Evolutionary conservation across 768 basidiomycete species (phyloP), one percentile per base, ranked within the genome.

Genomic region (Peribolospora baueri): DNA sequence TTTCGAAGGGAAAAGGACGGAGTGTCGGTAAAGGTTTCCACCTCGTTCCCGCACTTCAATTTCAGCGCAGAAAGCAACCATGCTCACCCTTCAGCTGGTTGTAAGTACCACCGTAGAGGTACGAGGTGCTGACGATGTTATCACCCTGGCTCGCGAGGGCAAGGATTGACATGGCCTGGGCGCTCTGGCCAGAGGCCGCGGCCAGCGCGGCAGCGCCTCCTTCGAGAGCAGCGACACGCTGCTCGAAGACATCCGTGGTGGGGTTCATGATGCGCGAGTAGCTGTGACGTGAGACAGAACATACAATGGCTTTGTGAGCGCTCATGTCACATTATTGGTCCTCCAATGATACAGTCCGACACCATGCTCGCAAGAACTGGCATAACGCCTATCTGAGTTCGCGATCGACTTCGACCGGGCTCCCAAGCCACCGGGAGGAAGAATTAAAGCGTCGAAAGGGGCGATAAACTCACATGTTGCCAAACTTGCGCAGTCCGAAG

Each of bases 161-260:
- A 1, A 74, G 65, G 57, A 84, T 75, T 2, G 82, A 72, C 65
- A 83, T 69, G 66, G 84, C 81, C 61, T 84, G 82, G 0, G 82
- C 84, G 5, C 80, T 70, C 63, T 83, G 82, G 0, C 83, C 84
- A 3, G 81, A 69, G 4, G 72, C 64, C 0, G 78, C 72, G 3
- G 82, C 82, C 3, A 85, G 73, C 5, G 83, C 83, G 0, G 81
- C 82, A 2, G 70, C 71, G 37, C 84, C 84, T 8, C 81, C 80
- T 65, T 86, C 84, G n/a, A 85, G 72, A 0, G 80, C 80, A 4
- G 81, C 78, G 38, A 84, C 78, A 5, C 83, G 76, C 55, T 78
- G 73, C 65, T 85, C 84, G 59, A 86, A 83, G 1, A 84, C 79
- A 54, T 78, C 79, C 8, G 59, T 58, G 5, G 62, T 63, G 8